Percentiles rank a stretch among this genome's conserved stretches.
These are phyloP conservation scores for Chromera velia DNA, from an alignment of 73 alveolate species.

Conservation along the genomic window DNA sequence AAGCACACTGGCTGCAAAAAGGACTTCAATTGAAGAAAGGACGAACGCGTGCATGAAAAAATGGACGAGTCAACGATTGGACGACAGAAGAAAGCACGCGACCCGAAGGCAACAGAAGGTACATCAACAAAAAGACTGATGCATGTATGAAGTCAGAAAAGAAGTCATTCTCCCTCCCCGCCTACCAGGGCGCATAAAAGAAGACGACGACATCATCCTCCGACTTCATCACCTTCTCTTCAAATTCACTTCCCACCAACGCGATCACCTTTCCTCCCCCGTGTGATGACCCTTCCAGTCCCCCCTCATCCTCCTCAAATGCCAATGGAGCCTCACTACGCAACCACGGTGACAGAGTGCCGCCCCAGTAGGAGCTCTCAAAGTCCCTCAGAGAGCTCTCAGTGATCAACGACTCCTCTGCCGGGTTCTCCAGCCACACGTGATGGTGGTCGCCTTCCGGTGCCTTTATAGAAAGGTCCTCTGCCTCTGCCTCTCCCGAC, in stretches of 20 bases:
- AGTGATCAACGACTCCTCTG: no score
- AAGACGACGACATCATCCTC: not conserved
- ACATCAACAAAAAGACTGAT: not conserved
- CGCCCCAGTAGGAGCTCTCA: not conserved
- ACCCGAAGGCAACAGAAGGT: no score
- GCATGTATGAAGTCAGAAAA: not conserved
- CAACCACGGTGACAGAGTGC: not conserved
- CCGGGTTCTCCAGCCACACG: not conserved
- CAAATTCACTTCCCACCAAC: not conserved
- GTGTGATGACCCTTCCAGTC: no score
- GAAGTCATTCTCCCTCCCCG: not conserved
- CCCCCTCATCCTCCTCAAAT: no score
- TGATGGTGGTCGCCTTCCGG: not conserved
- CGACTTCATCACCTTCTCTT: not conserved
- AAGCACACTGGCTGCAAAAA: no score
- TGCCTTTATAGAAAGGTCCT: no score
- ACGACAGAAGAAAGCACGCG: no score
- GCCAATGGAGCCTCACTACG: not conserved
- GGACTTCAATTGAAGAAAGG: no score
- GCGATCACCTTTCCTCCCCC: not conserved
- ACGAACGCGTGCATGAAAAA: no score
- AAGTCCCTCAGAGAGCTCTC: no score
- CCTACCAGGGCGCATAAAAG: not conserved
- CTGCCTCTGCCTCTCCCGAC: no score
- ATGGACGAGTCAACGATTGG: no score